Conservation (phyloP, 192 early-diverging fungal species). For the Gorgonomyces haynaldii region DNA sequence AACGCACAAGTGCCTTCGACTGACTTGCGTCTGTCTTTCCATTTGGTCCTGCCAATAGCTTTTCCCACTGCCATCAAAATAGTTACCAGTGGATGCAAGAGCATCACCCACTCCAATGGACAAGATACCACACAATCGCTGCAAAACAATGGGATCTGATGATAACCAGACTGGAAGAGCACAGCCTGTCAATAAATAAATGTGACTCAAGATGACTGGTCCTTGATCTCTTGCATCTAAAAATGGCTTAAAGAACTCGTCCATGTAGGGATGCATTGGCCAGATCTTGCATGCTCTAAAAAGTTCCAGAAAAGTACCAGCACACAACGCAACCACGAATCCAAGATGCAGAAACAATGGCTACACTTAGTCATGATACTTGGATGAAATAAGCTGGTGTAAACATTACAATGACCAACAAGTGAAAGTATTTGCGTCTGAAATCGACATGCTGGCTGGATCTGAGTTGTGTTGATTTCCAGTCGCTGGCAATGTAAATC, state of each 20-base stretch:
- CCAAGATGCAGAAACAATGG: slow-evolving; percentile 65
- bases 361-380: slow-evolving; percentile 34
- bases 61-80: slow-evolving; percentile 81
- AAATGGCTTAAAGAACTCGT: slow-evolving; percentile 66
- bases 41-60: slow-evolving; percentile 52
- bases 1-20: slow-evolving; percentile 81
- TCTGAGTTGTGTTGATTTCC: neutral
- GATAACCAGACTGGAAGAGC: slow-evolving; percentile 77
- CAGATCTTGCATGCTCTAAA: slow-evolving; percentile 65
- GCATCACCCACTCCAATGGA: slow-evolving; percentile 85
- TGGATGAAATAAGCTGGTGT: slow-evolving; percentile 56
- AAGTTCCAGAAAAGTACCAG: slow-evolving; percentile 67
- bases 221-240: slow-evolving; percentile 75
- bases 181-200: slow-evolving; percentile 85
- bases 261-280: slow-evolving; percentile 50
- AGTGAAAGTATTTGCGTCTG: slow-evolving; percentile 67
- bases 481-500: neutral
- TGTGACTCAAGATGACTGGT: slow-evolving; percentile 70
- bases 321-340: slow-evolving; percentile 62
- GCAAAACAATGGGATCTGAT: slow-evolving; percentile 4
- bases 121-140: slow-evolving; percentile 65
- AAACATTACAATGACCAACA: slow-evolving; percentile 67
- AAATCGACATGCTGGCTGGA: neutral
- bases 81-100: slow-evolving; percentile 74
- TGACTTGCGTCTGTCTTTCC: slow-evolving; percentile 69